These are phyloP conservation scores for Microstegium vimineum DNA, from an alignment of 176 grass and related monocot species.

Conservation along the genomic window DNA sequence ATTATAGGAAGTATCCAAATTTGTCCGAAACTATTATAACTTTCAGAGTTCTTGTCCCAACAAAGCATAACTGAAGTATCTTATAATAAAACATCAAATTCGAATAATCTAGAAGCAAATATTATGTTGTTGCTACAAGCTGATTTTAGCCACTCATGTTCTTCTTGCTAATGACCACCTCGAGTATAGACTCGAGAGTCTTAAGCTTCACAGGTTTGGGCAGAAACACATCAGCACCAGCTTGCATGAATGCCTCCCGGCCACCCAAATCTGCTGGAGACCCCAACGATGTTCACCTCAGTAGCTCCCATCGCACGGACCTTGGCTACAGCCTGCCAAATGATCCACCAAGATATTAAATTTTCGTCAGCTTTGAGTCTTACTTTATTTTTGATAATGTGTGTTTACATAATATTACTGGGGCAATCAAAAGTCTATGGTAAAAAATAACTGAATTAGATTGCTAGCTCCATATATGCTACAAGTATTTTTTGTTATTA, in stretches of 20 bases:
- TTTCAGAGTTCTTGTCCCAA: not conserved
- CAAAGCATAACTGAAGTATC: not conserved
- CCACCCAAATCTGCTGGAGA: constrained; percentile 4
- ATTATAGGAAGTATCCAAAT: not conserved
- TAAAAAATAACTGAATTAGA: too few relatives aligned
- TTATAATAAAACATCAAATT: too few relatives aligned
- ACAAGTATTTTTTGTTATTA: too few relatives aligned
- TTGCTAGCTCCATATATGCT: too few relatives aligned
- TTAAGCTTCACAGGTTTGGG: not conserved
- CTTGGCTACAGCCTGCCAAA: constrained; percentile 1
- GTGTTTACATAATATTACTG: too few relatives aligned
- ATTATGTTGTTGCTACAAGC: too few relatives aligned
- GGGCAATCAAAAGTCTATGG: too few relatives aligned
- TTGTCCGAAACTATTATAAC: not conserved
- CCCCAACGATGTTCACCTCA: constrained; percentile 14
- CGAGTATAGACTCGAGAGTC: not conserved
- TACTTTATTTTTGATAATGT: too few relatives aligned
- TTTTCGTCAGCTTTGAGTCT: too few relatives aligned
- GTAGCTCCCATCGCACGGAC: constrained; percentile 23
- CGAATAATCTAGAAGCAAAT: too few relatives aligned
- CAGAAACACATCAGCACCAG: constrained; percentile 9
- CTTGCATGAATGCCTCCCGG: not conserved
- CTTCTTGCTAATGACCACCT: constrained; percentile 5
- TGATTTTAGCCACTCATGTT: not conserved
- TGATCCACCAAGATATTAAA: not conserved